Base-by-base conservation (phyloP, 306 rosid genomes). In the Neltuma alba region DNA sequence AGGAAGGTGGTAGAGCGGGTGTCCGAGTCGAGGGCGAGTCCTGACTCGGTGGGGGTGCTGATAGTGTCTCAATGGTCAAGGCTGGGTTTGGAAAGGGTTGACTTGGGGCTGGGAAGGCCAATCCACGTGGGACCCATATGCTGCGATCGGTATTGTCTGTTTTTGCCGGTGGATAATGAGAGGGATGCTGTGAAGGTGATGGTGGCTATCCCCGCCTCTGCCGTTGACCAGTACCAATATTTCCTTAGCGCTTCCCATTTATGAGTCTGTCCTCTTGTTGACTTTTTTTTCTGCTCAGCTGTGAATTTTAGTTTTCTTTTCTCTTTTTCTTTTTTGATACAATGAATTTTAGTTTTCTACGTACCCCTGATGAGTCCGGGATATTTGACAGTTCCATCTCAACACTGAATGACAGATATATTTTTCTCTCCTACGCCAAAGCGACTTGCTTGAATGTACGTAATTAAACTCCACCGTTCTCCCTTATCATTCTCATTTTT, bases 61-160 rank as follows among this genome's bases (percentile, higher is more conserved):
- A 89, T 94, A 15, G 12, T 94, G 69, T 87, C 99, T 0, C 97
- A 92, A 79, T 94, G 99, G 99, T 94, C 99, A 75, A 90, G 97
- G 86, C 48, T 94, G 79, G 99, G 97, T 0, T 61, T 94, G 14
- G 97, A 94, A 37, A 84, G 79, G 71, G 95, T 94, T 80, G 93
- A 94, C 79, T 70, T 92, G 0, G 98, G 97, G 13, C 41, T 85
- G 75, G 99, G 96, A 0, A 85, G 42, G 60, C 93, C 97, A 0
- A 30, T 80, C 18, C 91, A 88, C 8, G 91, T 94, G 76, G 92
- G 91, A 0, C 92, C 99, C 82, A 37, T 94, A 0, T 89, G 93
- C 47, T 76, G 90, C 20, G 99, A 94, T 72, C 84, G 93, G 82
- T 91, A 91, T 86, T 94, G 99, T 80, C 60, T 94, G 81, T 81